These are phyloP conservation scores for Mucor velutinosus DNA, from an alignment of 371 early-diverging fungal species.

Conservation along the genomic window DNA sequence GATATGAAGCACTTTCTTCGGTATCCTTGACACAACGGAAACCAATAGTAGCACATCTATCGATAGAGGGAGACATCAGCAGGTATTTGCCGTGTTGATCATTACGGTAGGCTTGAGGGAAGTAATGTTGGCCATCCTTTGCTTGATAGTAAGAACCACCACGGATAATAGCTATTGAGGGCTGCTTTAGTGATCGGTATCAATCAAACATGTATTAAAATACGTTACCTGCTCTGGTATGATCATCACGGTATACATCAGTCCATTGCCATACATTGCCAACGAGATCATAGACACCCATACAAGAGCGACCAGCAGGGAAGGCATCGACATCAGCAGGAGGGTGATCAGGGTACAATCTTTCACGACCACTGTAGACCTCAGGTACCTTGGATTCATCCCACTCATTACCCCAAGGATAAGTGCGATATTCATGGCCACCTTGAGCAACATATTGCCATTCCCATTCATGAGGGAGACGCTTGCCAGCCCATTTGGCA, in stretches of 20 bases:
- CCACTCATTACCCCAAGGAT: slow-evolving; percentile 37
- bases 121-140: slow-evolving; percentile 19
- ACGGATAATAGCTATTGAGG: slow-evolving; percentile 27
- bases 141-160: slow-evolving; percentile 35
- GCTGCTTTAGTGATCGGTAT: background rate
- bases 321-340: slow-evolving; percentile 35
- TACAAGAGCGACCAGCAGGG: slow-evolving; percentile 23
- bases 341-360: slow-evolving; percentile 34
- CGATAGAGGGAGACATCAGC: slow-evolving; percentile 29
- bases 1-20: slow-evolving; percentile 27
- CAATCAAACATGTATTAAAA: background rate
- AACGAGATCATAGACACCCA: slow-evolving; percentile 35
- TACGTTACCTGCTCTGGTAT: slow-evolving; percentile 20
- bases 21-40: slow-evolving; percentile 41
- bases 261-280: slow-evolving; percentile 41
- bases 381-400: slow-evolving; percentile 27
- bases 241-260: slow-evolving; percentile 32
- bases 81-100: slow-evolving; percentile 32
- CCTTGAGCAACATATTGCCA: slow-evolving; percentile 39
- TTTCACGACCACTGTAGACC: slow-evolving; percentile 30
- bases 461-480: slow-evolving; percentile 42
- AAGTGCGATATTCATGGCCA: slow-evolving; percentile 26
- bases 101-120: slow-evolving; percentile 35
- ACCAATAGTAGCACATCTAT: slow-evolving; percentile 31
- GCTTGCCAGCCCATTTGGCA: slow-evolving; percentile 38